These are phyloP conservation scores for Colletotrichum sansevieriae DNA, from an alignment of 2,329 filamentous ascomycete genomes.

Conservation along the genomic window DNA sequence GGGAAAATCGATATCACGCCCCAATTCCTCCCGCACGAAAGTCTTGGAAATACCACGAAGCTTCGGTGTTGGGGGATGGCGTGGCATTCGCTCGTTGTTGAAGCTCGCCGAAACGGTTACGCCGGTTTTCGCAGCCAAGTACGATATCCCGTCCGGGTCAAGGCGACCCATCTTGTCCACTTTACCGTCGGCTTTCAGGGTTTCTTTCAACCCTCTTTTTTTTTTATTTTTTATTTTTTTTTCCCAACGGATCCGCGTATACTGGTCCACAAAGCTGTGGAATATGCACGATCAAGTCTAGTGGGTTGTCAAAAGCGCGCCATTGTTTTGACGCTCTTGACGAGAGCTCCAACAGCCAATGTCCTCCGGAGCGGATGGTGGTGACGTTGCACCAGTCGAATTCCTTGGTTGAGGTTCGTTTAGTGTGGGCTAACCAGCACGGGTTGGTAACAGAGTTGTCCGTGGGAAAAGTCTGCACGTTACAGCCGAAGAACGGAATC, in stretches of 20 bases:
- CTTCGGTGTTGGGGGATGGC: constrained; percentile 1
- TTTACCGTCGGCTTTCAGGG: neutral
- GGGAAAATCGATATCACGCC: constrained; percentile 12
- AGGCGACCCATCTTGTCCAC: neutral
- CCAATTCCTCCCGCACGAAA: neutral
- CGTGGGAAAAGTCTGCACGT: constrained; percentile 11
- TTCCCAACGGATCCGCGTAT: neutral
- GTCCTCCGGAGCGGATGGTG: neutral
- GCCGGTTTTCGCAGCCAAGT: constrained; percentile 14
- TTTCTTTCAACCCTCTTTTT: neutral
- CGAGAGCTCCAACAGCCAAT: too few relatives aligned
- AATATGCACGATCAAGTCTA: too few relatives aligned
- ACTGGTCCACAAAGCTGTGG: neutral
- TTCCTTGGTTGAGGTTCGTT: neutral
- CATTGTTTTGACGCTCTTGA: neutral
- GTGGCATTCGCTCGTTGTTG: neutral
- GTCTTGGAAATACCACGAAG: constrained; percentile 8
- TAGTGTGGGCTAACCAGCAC: neutral
- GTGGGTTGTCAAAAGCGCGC: neutral
- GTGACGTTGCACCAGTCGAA: neutral
- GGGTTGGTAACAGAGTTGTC: constrained; percentile 7
- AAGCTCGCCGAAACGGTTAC: constrained; percentile 13
- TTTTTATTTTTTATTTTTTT: too few relatives aligned
- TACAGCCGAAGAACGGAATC: constrained; percentile 24
- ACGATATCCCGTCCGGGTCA: neutral